Evolutionary conservation across 208 protist genomes (phyloP), one percentile per base, ranked within the genome.

Genomic region (Strigomonas galati): DNA sequence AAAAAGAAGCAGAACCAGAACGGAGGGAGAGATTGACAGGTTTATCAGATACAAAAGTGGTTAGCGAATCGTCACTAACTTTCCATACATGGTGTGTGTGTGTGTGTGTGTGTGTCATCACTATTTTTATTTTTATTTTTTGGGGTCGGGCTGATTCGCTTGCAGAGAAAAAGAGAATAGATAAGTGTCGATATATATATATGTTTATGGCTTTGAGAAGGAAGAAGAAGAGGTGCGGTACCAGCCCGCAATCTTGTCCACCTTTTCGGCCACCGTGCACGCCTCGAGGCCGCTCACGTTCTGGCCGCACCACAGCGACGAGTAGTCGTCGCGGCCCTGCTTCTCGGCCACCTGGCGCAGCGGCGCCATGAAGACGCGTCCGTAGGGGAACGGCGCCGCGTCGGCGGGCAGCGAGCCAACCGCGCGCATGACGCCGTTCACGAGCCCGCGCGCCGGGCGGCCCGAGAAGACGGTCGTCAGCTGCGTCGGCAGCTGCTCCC

Each of bases 201-300:
- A 57, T 35, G 53, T 15, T 35, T 0, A 31, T 14, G n/a, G n/a
- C n/a, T n/a, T n/a, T n/a, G n/a, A n/a, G n/a, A n/a, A 30, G 5
- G 9, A 17, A 27, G 9, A 12, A 19, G 26, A 27, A 43, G 37
- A 31, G 40, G 28, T 48, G 27, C 32, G 32, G 6, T 9, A 37
- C 32, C 32, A 37, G 9, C 32, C 32, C 6, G 32, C 32, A 40
- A 87, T 95, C 17, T 82, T 65, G 14, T 69, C 57, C 55, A 92
- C 87, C 1, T 71, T 46, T 10, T 71, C 73, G 17, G 67, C 28
- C 1, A 73, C 69, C 6, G 6, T 23, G 32, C 49, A 49, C 14
- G 24, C 32, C 32, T 49, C 37, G 27, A 61, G 67, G 17, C 62
- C 69, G 21, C 0, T 53, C 46, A 74, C 23, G 62, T 74, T 74